Percentiles rank a stretch among this genome's conserved stretches.
These are phyloP conservation scores for Fusarium aywerte DNA, from an alignment of 2,329 filamentous ascomycete species.

Conservation along the genomic window DNA sequence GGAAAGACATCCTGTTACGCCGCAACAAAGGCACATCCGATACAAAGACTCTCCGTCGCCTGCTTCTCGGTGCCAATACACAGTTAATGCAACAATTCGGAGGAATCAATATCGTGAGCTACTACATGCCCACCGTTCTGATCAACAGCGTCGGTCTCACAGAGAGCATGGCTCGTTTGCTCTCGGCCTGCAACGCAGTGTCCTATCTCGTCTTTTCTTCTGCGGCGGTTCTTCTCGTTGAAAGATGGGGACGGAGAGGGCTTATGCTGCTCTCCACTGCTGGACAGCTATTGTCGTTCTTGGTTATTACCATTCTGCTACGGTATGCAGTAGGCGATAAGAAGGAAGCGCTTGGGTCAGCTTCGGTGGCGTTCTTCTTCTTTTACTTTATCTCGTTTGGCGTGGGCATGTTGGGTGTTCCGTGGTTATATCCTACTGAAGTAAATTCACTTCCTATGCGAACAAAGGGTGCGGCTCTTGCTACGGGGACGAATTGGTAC, in stretches of 20 bases:
- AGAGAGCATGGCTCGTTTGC: slow-evolving; percentile 59
- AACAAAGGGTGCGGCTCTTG: slow-evolving; percentile 42
- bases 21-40: slow-evolving; percentile 7
- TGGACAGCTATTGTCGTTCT: slow-evolving; percentile 24
- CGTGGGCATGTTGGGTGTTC: slow-evolving; percentile 36
- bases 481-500: slow-evolving; percentile 34
- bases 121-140: slow-evolving; percentile 58
- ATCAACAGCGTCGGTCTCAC: slow-evolving; percentile 61
- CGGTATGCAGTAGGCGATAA: slow-evolving; percentile 13
- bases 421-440: slow-evolving; percentile 50
- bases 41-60: slow-evolving; percentile 24
- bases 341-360: background rate
- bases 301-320: slow-evolving; percentile 31
- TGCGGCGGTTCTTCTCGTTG: slow-evolving; percentile 10
- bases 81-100: slow-evolving; percentile 45
- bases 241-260: slow-evolving; percentile 22
- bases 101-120: slow-evolving; percentile 22
- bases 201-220: slow-evolving; percentile 38
- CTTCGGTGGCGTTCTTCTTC: slow-evolving; percentile 35
- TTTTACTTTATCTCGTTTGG: slow-evolving; percentile 35
- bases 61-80: slow-evolving; percentile 57
- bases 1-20: slow-evolving; percentile 5
- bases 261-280: slow-evolving; percentile 31
- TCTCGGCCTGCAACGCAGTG: slow-evolving; percentile 58
- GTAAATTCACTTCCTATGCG: slow-evolving; percentile 51